Base-by-base conservation (phyloP, 2,329 filamentous ascomycete genomes). In the Fusarium aywerte region DNA sequence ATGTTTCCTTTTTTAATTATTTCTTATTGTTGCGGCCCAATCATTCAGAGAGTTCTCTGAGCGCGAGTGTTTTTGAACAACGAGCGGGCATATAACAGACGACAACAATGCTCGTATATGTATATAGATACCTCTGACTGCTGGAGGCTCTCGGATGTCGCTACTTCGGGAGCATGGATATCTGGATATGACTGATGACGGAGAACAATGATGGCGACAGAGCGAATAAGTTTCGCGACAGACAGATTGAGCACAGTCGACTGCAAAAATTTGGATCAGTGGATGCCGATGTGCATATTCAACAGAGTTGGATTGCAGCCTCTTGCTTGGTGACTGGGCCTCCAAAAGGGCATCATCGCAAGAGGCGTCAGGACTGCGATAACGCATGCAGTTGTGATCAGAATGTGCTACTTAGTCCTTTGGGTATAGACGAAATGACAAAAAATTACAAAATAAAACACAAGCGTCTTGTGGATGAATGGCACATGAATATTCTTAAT, bases 371-470 rank as follows among this genome's bases (percentile, higher is more conserved):
- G 44, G 54, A 43, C 62, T 63, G 60, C 56, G 62, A 57, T 47
- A 51, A 49, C 63, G 53, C 52, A 53, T 63, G 58, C 59, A 67
- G 68, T 66, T 63, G 44, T 63, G 68, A 70, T 70, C 71, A 71
- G 70, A 74, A 76, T 76, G 70, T 77, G 70, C 69, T 76, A 74
- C 70, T 75, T 74, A 73, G 76, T 75, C 71, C 65, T 73, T 77
- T 71, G 65, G 69, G 70, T 77, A 76, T 76, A 78, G 75, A 78
- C 74, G 76, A 76, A 71, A 77, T 73, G 72, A 74, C 60, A 74
- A 75, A 59, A 29, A 73, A 75, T 64, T 72, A 49, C 33, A 49
- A 48, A 48, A 36, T 71, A 58, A 72, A 64, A 58, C 8, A 49
- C 15, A 27, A 35, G 16, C 3, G 12, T 18, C 13, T 13, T 21